Evolutionary conservation across 495 filamentous ascomycete genomes (phyloP).

Genomic region (Aspergillus sparsus): DNA sequence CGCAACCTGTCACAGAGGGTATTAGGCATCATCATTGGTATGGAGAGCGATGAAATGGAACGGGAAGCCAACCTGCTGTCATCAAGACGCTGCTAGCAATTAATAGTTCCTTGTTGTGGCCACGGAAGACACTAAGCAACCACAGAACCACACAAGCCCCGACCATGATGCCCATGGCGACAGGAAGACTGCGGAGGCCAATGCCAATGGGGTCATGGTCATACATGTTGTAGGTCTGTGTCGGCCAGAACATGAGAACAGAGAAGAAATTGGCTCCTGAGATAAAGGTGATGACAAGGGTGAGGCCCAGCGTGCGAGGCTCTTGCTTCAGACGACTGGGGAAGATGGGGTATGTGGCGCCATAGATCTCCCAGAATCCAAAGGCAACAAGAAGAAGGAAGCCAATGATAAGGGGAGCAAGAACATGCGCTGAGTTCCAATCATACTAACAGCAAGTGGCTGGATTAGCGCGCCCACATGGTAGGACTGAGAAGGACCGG

Average conservation of each 20-base stretch:
- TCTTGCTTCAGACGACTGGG: slow-evolving; percentile 62
- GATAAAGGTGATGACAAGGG: slow-evolving; percentile 71
- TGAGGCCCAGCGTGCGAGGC: slow-evolving; percentile 62
- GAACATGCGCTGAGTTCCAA: slow-evolving; percentile 61
- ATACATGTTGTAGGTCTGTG: slow-evolving; percentile 72
- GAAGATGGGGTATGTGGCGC: slow-evolving; percentile 66
- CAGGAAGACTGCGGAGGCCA: slow-evolving; percentile 65
- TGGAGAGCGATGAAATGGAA: not conserved
- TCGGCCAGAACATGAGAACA: slow-evolving; percentile 73
- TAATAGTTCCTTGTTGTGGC: slow-evolving; percentile 63
- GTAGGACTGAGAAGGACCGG: no score
- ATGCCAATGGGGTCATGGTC: slow-evolving; percentile 66
- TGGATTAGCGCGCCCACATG: no score
- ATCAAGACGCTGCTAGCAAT: slow-evolving; percentile 64
- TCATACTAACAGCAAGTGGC: no score
- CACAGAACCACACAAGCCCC: slow-evolving; percentile 65
- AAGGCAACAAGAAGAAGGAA: slow-evolving; percentile 57
- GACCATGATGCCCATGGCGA: slow-evolving; percentile 62
- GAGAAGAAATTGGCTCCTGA: slow-evolving; percentile 76
- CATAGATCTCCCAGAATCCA: slow-evolving; percentile 60
- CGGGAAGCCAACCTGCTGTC: slow-evolving; percentile 57
- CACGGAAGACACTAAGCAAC: slow-evolving; percentile 59
- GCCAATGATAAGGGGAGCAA: slow-evolving; percentile 61
- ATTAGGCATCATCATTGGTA: not conserved
- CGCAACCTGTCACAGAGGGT: slow-evolving; percentile 50